phyloP scores from a whole-genome alignment of 2,329 filamentous ascomycete species.

The Trichoderma harzianum region DNA sequence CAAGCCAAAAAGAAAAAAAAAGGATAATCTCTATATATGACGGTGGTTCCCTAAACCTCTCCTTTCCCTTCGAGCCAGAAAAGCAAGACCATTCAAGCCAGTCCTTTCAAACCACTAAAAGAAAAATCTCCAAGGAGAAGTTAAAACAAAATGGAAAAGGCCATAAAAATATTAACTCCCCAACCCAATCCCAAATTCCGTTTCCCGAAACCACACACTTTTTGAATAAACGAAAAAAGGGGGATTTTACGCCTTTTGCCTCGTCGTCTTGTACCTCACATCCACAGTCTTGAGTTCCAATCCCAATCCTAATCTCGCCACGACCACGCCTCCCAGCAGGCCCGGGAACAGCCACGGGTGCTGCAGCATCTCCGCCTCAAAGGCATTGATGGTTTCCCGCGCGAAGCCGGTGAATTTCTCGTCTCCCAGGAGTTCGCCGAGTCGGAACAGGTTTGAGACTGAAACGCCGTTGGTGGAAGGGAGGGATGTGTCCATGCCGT shows the following conservation, averaged over 20 bases:
- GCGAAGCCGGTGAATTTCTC: conserved; percentile 62
- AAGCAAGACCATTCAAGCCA: neutral
- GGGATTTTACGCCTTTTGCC: conserved; percentile 22
- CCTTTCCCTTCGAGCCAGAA: neutral
- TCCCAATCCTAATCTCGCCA: conserved; percentile 69
- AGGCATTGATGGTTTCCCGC: conserved; percentile 73
- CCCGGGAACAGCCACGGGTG: conserved; percentile 90
- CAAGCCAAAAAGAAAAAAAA: neutral
- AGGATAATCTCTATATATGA: neutral
- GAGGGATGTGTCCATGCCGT: conserved; percentile 89
- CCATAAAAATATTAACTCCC: neutral
- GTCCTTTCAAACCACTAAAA: neutral
- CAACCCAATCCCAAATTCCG: neutral
- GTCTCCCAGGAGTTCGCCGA: conserved; percentile 67
- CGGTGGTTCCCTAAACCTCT: neutral
- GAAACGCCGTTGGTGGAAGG: conserved; percentile 87
- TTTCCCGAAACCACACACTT: neutral
- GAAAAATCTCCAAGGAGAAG: neutral
- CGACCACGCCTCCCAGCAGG: conserved; percentile 72
- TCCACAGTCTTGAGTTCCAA: conserved; percentile 42
- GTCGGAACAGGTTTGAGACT: conserved; percentile 81
- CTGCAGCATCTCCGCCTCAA: conserved; percentile 87
- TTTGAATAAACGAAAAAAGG: neutral
- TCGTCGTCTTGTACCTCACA: conserved; percentile 26
- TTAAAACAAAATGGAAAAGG: neutral